Base-by-base conservation (phyloP, 163 green algal species). In the Coccomyxa subellipsoidea region DNA sequence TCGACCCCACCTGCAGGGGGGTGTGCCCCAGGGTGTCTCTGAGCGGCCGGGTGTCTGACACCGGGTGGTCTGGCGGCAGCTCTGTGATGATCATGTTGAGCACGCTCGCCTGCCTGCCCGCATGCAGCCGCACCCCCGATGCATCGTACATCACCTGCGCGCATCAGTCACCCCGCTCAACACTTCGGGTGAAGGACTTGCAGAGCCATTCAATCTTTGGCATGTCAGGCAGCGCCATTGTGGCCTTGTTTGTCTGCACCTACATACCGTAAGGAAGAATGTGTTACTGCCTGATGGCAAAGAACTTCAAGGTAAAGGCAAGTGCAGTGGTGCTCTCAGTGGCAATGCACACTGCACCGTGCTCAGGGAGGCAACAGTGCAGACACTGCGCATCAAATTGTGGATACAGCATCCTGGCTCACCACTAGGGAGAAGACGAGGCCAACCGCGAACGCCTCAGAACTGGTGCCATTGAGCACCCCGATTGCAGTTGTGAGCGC, bases 31-130 rank as follows among this genome's bases (percentile, higher is more conserved):
- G 81, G 9, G 86, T 85, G 66, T 98, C 95, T 29, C 92, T 86
- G 35, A 98, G 84, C 39, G 87, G 88, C 25, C 84, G 77, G 0
- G 85, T 87, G 81, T 95, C 91, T 69, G 85, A 87, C 12, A 96
- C 85, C 4, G 94, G 94, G 79, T 98, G 94, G 73, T 98, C 94
- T 15, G 93, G 87, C 34, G 94, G 94, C 69, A 98, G 87, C 87
- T 97, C 93, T 36, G 91, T 94, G 27, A 98, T 95, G 40, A 99
- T 95, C 81, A 95, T 90, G 82, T 99, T 99, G 23, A 99, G 89
- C 31, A 98, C 93, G 7, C 84, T 89, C 29, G 95, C 95, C 80
- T 98, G 93, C 80, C 92, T 89, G 25, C 94, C 94, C 15, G 95
- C 94, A 72, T 98, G 94, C 82, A 97, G 85, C 31, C 95, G 84